Base-by-base conservation (phyloP, 1,284 basidiomycete genomes). In the Termitomyces sp. region DNA sequence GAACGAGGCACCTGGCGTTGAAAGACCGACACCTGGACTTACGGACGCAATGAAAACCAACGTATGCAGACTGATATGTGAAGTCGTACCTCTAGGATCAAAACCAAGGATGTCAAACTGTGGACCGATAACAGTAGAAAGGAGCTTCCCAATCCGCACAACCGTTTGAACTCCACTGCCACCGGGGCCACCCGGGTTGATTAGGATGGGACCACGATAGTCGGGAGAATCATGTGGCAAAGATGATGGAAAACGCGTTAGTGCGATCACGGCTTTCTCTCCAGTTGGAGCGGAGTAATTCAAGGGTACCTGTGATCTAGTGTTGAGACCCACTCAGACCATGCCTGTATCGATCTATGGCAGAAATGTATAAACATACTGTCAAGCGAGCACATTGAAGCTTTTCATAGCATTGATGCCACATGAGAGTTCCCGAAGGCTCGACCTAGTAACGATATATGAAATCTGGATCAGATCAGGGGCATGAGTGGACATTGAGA, bases 161-260 rank as follows among this genome's bases (percentile, higher is more conserved):
- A 76, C 58, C 0, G 71, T 36, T 4, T 68, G 60, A 3, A 79
- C 72, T 12, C 79, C 79, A 52, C 74, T 73, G 2, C 72, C 77
- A 2, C 79, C 79, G 6, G 79, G 79, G 0, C 80, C 79, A 1
- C 79, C 79, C 0, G 80, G 80, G 55, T 82, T 82, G 62, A 80
- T 64, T 2, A 80, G 64, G 19, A 81, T 65, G 9, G 62, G 62
- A 2, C 61, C 62, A 39, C 58, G 59, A 44, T 63, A 63, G 10
- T 40, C 34, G 5, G 56, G 28, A 5, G 57, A 57, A 13, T 45
- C 34, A 19, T 26, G n/a, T 5, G 54, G 44, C 1, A 56, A 28
- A 10, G 55, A 31, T 19, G 58, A 60, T 3, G 54, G 60, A 9
- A 59, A 17, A 48, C 60, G 58, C 12, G 57, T 57, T 24, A 63